Percentiles rank a stretch among this genome's conserved stretches.
Evolutionary conservation across 2,329 filamentous ascomycete species (phyloP).

Genomic region (Aspergillus sp.): DNA sequence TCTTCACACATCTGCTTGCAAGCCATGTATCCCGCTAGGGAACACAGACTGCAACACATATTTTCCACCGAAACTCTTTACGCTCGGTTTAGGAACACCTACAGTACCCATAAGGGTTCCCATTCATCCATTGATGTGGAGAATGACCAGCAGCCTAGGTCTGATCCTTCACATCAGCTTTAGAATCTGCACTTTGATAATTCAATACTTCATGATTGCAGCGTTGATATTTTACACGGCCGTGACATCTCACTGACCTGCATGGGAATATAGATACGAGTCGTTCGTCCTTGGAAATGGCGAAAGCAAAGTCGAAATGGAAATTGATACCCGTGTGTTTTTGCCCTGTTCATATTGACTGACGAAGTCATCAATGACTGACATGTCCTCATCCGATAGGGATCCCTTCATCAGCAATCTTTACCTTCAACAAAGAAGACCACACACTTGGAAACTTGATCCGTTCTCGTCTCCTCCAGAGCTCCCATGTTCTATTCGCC

Average conservation of each 20-base stretch:
- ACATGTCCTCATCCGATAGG: slow-evolving; percentile 50
- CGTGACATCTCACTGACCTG: slow-evolving; percentile 11
- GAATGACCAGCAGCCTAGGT: slow-evolving; percentile 23
- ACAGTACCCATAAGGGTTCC: slow-evolving; percentile 14
- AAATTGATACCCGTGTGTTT: slow-evolving; percentile 79
- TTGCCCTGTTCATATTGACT: neutral
- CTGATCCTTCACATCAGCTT: slow-evolving; percentile 6
- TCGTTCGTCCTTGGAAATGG: slow-evolving; percentile 82
- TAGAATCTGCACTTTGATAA: neutral
- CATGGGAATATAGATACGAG: slow-evolving; percentile 68
- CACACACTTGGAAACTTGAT: slow-evolving; percentile 93
- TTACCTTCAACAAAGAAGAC: slow-evolving; percentile 94
- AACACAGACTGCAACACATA: slow-evolving; percentile 16
- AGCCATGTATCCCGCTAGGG: slow-evolving; percentile 9
- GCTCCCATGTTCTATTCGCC: slow-evolving; percentile 81
- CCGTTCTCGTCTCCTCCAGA: slow-evolving; percentile 78
- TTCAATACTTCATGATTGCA: neutral
- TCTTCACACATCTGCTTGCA: neutral
- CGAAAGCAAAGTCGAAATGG: slow-evolving; percentile 91
- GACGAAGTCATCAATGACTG: neutral
- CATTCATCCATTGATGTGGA: slow-evolving; percentile 22
- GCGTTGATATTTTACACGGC: neutral
- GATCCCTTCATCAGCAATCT: slow-evolving; percentile 92
- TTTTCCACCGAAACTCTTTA: slow-evolving; percentile 19
- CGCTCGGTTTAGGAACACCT: slow-evolving; percentile 15